Evolutionary conservation across 176 grass and related monocot genomes (phyloP).

Genomic region (Eleusine coracana): DNA sequence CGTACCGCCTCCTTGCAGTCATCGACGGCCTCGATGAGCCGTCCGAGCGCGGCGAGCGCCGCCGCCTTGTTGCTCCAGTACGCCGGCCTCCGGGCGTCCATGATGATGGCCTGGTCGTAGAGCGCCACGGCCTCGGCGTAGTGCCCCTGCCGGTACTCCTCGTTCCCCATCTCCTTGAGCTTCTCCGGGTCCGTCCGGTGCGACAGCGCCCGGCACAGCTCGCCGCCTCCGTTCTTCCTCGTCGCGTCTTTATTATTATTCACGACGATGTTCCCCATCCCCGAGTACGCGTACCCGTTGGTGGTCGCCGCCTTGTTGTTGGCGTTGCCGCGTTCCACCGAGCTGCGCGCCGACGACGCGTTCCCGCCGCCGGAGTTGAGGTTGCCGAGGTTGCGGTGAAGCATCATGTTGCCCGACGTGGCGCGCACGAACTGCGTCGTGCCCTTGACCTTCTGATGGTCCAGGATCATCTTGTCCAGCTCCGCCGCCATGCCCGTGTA

Average conservation of each 20-base stretch:
- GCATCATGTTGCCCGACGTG: constrained; percentile 90
- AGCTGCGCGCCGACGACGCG: constrained; percentile 18
- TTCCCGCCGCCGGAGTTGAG: constrained; percentile 35
- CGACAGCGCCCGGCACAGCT: constrained; percentile 69
- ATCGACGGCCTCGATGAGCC: constrained; percentile 69
- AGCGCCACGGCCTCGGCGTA: constrained; percentile 81
- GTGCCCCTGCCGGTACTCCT: constrained; percentile 84
- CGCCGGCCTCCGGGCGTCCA: constrained; percentile 58
- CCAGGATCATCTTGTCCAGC: constrained; percentile 85
- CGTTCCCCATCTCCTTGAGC: constrained; percentile 96
- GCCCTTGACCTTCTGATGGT: constrained; percentile 62
- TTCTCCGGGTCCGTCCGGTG: constrained; percentile 72
- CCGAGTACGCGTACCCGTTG: constrained; percentile 42
- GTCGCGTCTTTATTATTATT: neutral
- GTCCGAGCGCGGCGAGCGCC: constrained; percentile 63
- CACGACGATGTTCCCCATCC: constrained; percentile 61
- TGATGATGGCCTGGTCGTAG: constrained; percentile 84
- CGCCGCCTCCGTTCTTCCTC: neutral
- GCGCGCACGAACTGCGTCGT: constrained; percentile 67
- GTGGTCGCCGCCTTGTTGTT: neutral
- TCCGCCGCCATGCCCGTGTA: constrained; percentile 77
- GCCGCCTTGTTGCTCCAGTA: constrained; percentile 96
- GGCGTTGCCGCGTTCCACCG: constrained; percentile 33
- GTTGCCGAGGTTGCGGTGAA: constrained; percentile 87
- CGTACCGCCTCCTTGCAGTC: constrained; percentile 86